These are phyloP conservation scores for Bryoerythrophyllum caledonicum DNA, from an alignment of 225 moss, liverwort and hornwort genomes.

Conservation along the genomic window DNA sequence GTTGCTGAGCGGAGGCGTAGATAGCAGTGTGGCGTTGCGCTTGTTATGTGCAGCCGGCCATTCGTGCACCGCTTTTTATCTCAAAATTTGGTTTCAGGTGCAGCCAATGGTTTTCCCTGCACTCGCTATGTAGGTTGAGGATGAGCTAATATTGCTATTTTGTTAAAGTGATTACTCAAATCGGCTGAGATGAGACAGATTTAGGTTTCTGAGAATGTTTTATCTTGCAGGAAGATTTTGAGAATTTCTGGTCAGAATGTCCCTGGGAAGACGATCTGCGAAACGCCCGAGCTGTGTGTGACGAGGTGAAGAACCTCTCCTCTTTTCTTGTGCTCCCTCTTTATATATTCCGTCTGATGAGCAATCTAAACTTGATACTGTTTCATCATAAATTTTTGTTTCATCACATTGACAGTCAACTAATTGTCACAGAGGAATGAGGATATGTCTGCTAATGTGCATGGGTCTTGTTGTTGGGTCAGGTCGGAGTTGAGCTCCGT, in stretches of 20 bases:
- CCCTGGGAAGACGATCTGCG: constrained; percentile 97
- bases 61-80: constrained; percentile 89
- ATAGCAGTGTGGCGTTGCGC: constrained; percentile 95
- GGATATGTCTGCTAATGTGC: constrained; percentile 18
- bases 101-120: constrained; percentile 6
- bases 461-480: constrained; percentile 24
- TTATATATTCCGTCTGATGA: background rate
- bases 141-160: background rate
- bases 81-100: constrained; percentile 99
- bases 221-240: constrained; percentile 81
- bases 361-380: background rate
- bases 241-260: constrained; percentile 95
- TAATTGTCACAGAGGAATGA: background rate
- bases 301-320: constrained; percentile 51
- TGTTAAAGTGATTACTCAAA: background rate
- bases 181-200: constrained; percentile 3
- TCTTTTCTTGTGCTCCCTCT: constrained; percentile 17
- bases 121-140: constrained; percentile 9
- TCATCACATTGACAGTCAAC: constrained; percentile 10
- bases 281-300: constrained; percentile 81
- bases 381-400: constrained; percentile 4
- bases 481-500: constrained; percentile 85
- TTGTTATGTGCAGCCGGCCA: constrained; percentile 90
- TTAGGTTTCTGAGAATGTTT: background rate
- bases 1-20: constrained; percentile 93